Base-by-base conservation (phyloP, 1,139 yeast species). In the Suhomyces bokatorum region DNA sequence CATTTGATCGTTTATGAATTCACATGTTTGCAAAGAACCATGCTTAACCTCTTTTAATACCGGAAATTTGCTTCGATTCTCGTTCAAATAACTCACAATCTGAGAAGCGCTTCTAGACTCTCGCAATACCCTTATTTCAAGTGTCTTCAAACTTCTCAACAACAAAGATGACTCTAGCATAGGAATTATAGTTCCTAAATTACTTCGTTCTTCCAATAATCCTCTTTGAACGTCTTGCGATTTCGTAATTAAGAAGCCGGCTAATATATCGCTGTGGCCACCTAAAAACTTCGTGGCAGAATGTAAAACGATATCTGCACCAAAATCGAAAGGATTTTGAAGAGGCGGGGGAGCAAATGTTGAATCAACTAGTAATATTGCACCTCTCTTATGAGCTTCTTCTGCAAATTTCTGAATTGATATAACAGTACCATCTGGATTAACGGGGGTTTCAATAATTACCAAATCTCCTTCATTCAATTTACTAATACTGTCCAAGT, bases 301-400 rank as follows among this genome's bases (percentile, higher is more conserved):
- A 65, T 90, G 97, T 81, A 91, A 70, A 13, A 90, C 80, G 56
- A 87, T 65, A 62, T 90, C 97, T 28, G 85, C 96, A 36, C 93
- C 96, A 54, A 77, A 84, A 33, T 75, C 71, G 66, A 88, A 89
- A 6, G 95, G 93, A 53, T 86, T 78, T 59, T 83, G 90, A 45
- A 90, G 68, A 7, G 97, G 97, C 13, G 96, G 96, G 20, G 97
- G 97, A 3, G 96, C 97, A 63, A 91, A 84, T 0, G 97, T 91
- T 1, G 97, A 80, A 62, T 91, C 98, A 8, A 90, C 85, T 22
- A 83, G 59, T 22, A 91, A 64, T 20, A 71, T 60, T 0, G 96
- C 95, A 3, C 90, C 89, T 45, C 76, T 74, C 0, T 72, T 67
- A 59, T 89, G 96, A 0, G 95, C 93, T 43, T 73, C 68, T 3